phyloP scores from a whole-genome alignment of 768 basidiomycete genomes.

The Leccinum obscurum region DNA sequence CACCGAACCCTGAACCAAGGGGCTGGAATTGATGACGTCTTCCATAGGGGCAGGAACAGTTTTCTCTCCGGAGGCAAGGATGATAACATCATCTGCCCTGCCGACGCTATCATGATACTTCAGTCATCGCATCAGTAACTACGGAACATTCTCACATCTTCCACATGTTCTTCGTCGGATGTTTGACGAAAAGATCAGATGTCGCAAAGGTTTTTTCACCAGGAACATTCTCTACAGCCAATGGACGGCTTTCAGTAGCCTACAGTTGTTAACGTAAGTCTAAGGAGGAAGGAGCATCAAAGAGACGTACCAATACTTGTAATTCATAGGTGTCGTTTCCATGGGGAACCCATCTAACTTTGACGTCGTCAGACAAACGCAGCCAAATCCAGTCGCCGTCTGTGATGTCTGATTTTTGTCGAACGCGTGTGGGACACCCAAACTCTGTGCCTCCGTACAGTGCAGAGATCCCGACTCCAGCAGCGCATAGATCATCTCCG shows the following conservation, averaged over 20 bases:
- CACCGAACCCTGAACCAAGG: conserved; percentile 22
- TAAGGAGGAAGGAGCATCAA: not conserved
- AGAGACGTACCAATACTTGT: conserved; percentile 34
- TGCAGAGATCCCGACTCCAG: conserved; percentile 16
- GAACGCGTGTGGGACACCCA: conserved; percentile 5
- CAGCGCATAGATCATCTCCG: conserved; percentile 17
- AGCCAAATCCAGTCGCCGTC: conserved; percentile 23
- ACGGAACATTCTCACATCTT: conserved; percentile 34
- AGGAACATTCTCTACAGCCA: conserved; percentile 33
- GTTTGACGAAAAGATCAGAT: conserved; percentile 43
- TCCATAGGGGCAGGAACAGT: conserved; percentile 37
- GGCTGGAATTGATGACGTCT: conserved; percentile 17
- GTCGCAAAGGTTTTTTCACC: conserved; percentile 39
- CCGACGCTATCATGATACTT: conserved; percentile 33
- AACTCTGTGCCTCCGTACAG: conserved; percentile 27
- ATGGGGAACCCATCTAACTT: conserved; percentile 31
- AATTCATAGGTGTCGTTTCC: conserved; percentile 36
- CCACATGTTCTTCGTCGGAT: conserved; percentile 46
- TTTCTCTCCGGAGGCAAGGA: conserved; percentile 35
- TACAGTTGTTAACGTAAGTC: not conserved
- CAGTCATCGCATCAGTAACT: not conserved
- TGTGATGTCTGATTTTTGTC: conserved; percentile 2
- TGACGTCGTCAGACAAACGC: conserved; percentile 18
- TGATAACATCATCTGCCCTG: conserved; percentile 36
- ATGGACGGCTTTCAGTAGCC: not conserved